phyloP scores from a whole-genome alignment of 129 eudicot genomes.

The Pittosporum tobira region DNA sequence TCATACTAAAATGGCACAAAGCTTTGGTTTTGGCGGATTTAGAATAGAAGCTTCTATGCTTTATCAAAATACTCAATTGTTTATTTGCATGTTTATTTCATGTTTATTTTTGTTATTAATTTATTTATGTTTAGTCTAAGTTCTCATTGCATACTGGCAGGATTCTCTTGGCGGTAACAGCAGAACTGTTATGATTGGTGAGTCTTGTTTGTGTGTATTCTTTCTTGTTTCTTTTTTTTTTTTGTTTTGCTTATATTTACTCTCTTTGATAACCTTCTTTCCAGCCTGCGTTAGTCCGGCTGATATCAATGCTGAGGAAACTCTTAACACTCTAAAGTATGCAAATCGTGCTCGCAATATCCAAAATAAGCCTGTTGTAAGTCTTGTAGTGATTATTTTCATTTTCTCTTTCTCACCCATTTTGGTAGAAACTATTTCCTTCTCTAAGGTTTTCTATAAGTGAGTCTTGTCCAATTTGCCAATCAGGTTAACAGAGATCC shows the following conservation, averaged over 20 bases:
- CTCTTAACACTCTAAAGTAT: slow-evolving; percentile 93
- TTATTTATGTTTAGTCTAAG: slow-evolving; percentile 2
- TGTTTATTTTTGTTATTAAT: neutral
- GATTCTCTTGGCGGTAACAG: slow-evolving; percentile 99
- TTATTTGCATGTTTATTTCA: neutral
- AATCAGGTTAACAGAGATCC: slow-evolving; percentile 89
- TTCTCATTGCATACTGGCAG: slow-evolving; percentile 30
- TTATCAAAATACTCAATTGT: no score
- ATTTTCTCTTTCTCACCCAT: neutral
- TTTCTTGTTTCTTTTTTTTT: neutral
- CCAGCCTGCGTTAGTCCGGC: slow-evolving; percentile 99
- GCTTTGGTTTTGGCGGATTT: neutral
- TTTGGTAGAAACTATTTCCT: slow-evolving; percentile 7
- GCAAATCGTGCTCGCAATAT: slow-evolving; percentile 99
- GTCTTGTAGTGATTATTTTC: slow-evolving; percentile 8
- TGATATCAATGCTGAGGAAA: slow-evolving; percentile 98
- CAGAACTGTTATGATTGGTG: slow-evolving; percentile 99
- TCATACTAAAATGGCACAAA: neutral
- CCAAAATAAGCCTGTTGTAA: slow-evolving; percentile 95
- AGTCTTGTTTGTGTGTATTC: slow-evolving; percentile 5
- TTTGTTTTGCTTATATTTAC: slow-evolving; percentile 2
- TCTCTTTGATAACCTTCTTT: slow-evolving; percentile 8
- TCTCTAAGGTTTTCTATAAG: slow-evolving; percentile 3
- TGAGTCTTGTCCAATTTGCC: slow-evolving; percentile 5
- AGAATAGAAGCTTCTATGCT: no score